Evolutionary conservation across 2,329 filamentous ascomycete genomes (phyloP).

Genomic region (Graphilbum fragrans): DNA sequence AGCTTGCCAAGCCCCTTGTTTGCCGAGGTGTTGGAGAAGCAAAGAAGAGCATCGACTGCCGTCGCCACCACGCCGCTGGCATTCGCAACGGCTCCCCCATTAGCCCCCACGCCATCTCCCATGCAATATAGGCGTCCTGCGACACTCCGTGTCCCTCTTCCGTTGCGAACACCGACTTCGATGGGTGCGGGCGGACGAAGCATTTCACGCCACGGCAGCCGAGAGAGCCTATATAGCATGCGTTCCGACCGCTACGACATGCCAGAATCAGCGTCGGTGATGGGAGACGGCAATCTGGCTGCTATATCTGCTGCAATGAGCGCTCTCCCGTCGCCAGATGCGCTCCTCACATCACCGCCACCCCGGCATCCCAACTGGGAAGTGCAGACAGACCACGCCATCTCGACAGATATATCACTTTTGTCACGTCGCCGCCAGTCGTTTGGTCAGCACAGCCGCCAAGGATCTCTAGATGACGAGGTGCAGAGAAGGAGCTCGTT

Average conservation of each 20-base stretch:
- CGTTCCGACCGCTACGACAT: background rate
- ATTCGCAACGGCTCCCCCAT: slow-evolving; percentile 22
- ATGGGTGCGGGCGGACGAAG: too few species aligned
- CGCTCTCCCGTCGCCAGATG: too few species aligned
- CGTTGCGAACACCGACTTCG: slow-evolving; percentile 23
- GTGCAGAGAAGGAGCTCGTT: too few species aligned
- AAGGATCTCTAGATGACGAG: too few species aligned
- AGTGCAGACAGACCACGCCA: too few species aligned
- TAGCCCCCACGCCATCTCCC: slow-evolving; percentile 32
- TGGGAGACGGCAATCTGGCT: too few species aligned
- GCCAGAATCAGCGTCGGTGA: background rate
- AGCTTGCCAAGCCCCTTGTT: slow-evolving; percentile 16
- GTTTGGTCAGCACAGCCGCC: too few species aligned
- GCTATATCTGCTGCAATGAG: too few species aligned
- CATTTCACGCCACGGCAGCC: slow-evolving; percentile 17
- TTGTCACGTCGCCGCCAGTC: background rate
- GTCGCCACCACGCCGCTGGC: background rate
- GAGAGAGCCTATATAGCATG: slow-evolving; percentile 16
- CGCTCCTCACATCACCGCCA: too few species aligned
- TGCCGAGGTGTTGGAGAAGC: slow-evolving; percentile 13
- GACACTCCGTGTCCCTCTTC: slow-evolving; percentile 20
- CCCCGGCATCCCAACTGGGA: too few species aligned
- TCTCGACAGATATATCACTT: too few species aligned
- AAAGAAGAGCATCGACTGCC: slow-evolving; percentile 9
- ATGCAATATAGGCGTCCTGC: slow-evolving; percentile 21